These are phyloP conservation scores for Malassezia cuniculi DNA, from an alignment of 1,284 basidiomycete genomes.

Conservation along the genomic window DNA sequence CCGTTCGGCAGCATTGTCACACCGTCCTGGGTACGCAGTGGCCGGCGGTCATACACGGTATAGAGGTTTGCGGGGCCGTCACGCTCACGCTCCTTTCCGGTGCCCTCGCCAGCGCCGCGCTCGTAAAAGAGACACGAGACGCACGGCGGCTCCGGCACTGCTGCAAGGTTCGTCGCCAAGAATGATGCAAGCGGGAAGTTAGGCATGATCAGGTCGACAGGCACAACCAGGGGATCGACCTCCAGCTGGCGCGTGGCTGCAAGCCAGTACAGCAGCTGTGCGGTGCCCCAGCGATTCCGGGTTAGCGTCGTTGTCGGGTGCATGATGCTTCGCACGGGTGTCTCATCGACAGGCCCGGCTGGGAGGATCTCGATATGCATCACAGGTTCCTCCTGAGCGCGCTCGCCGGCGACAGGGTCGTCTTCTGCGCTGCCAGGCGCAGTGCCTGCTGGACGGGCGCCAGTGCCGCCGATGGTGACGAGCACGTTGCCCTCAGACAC, in stretches of 20 bases:
- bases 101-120: constrained; percentile 34
- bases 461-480: constrained; percentile 23
- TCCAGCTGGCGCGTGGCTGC: constrained; percentile 32
- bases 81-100: constrained; percentile 39
- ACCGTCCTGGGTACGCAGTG: constrained; percentile 15
- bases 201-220: constrained; percentile 36
- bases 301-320: constrained; percentile 2
- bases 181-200: constrained; percentile 28
- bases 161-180: constrained; percentile 24
- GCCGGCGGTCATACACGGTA: constrained; percentile 21
- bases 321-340: constrained; percentile 6
- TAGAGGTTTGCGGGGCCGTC: constrained; percentile 37
- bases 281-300: constrained; percentile 25
- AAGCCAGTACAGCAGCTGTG: constrained; percentile 41
- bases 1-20: constrained; percentile 4
- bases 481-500: constrained; percentile 24
- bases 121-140: constrained; percentile 35
- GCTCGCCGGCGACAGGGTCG: constrained; percentile 3
- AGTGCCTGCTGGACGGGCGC: constrained; percentile 11
- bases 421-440: constrained; percentile 10
- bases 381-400: constrained; percentile 17
- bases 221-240: constrained; percentile 40
- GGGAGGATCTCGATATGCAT: constrained; percentile 36
- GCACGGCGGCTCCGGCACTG: constrained; percentile 19
- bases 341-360: constrained; percentile 25